Conservation (phyloP, 441 rosid species). For the Pelargonium fulgidum region DNA sequence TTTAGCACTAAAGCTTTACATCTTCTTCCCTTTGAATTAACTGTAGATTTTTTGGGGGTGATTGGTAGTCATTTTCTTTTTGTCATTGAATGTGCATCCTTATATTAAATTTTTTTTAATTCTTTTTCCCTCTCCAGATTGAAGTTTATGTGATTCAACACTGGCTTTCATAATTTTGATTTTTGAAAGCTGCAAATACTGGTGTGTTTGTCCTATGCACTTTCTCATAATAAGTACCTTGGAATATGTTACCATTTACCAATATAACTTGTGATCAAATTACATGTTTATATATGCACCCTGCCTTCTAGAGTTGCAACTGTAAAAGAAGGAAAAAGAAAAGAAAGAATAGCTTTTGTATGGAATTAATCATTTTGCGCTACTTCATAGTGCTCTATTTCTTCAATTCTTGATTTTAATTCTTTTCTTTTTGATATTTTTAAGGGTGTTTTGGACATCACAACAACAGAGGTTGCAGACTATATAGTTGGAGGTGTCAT, state of each 20-base stretch:
- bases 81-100: not conserved
- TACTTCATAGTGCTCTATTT: not conserved
- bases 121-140: not conserved
- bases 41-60: not conserved
- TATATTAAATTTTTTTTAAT: not conserved
- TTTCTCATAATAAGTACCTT: not conserved
- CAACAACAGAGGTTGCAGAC: conserved; percentile 95
- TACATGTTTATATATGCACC: not conserved
- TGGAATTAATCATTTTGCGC: conserved; percentile 1
- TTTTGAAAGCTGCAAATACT: not conserved
- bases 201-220: not conserved
- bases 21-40: not conserved
- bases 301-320: not conserved
- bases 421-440: not conserved
- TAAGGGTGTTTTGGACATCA: conserved; percentile 81
- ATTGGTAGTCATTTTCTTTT: not conserved
- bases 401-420: not conserved
- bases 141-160: not conserved
- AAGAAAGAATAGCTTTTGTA: not conserved
- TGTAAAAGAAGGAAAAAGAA: not conserved
- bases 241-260: not conserved
- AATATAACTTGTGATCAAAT: not conserved
- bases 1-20: not conserved
- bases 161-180: not conserved
- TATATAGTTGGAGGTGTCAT: conserved; percentile 82